A percentile compares a stretch with the other conserved stretches of the same genome.
Conservation (phyloP, 495 filamentous ascomycete species). For the Penicillium canescens region DNA sequence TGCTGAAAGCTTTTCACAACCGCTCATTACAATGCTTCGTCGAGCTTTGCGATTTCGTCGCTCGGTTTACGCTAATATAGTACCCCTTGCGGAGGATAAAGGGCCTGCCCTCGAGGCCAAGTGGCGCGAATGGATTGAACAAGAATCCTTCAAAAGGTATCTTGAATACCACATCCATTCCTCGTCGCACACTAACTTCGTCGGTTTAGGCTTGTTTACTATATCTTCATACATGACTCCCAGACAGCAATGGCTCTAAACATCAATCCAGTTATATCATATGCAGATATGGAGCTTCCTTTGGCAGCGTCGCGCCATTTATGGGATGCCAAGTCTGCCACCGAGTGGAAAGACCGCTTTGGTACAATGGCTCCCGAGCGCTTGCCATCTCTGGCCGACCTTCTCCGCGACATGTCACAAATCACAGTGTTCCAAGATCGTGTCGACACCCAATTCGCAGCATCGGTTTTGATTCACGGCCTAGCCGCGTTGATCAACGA, state of each 20-base stretch:
- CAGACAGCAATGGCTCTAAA: conserved; percentile 59
- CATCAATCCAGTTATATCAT: conserved; percentile 59
- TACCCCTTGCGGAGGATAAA: conserved; percentile 43
- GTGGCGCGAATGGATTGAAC: conserved; percentile 60
- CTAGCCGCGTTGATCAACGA: conserved; percentile 61
- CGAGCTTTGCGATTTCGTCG: conserved; percentile 28
- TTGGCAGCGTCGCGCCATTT: conserved; percentile 53
- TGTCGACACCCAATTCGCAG: conserved; percentile 52
- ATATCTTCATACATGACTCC: conserved; percentile 57
- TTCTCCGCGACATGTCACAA: conserved; percentile 51
- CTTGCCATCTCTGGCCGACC: conserved; percentile 49
- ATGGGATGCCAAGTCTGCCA: conserved; percentile 57
- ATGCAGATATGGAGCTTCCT: conserved; percentile 61
- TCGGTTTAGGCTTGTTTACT: conserved; percentile 50
- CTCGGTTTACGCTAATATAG: conserved; percentile 47
- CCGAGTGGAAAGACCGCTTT: conserved; percentile 57
- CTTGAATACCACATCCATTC: too few relatives aligned
- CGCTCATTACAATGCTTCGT: conserved; percentile 53
- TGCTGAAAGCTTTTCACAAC: conserved; percentile 58
- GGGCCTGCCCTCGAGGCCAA: conserved; percentile 52
- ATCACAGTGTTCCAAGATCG: conserved; percentile 37
- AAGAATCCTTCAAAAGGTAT: conserved; percentile 55
- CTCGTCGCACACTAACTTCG: not conserved
- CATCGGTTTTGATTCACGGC: conserved; percentile 54
- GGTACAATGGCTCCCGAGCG: conserved; percentile 33